Evolutionary conservation across 2,329 filamentous ascomycete species (phyloP).

Genomic region (Pseudocercospora cruenta): DNA sequence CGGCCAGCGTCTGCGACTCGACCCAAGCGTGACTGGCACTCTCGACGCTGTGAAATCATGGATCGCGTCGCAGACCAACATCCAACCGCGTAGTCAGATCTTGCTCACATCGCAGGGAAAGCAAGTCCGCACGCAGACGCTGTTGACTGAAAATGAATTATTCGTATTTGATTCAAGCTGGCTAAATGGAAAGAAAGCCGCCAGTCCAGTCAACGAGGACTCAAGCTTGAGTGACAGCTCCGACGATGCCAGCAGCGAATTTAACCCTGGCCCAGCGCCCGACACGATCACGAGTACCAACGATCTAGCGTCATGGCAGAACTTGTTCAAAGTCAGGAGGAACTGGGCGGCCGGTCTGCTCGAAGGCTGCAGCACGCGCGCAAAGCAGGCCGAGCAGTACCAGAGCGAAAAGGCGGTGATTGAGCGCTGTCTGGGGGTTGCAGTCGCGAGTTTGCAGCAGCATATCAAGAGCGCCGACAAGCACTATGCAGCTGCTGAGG

Average conservation of each 20-base stretch:
- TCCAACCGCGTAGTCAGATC: conserved; percentile 79
- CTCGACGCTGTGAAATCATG: conserved; percentile 84
- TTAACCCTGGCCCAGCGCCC: conserved; percentile 67
- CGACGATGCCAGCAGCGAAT: conserved; percentile 57
- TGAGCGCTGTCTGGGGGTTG: conserved; percentile 78
- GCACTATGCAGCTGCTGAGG: conserved; percentile 70
- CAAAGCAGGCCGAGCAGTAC: conserved; percentile 63
- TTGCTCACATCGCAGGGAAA: conserved; percentile 83
- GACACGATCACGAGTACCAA: conserved; percentile 80
- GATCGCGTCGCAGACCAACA: conserved; percentile 73
- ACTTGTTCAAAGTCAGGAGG: conserved; percentile 77
- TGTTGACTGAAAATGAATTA: conserved; percentile 85
- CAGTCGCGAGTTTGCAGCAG: conserved; percentile 79
- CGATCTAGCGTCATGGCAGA: conserved; percentile 84
- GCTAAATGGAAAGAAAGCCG: conserved; percentile 34
- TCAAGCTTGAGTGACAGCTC: conserved; percentile 38
- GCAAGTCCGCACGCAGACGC: conserved; percentile 77
- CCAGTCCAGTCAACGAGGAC: conserved; percentile 45
- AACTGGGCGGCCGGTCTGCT: conserved; percentile 76
- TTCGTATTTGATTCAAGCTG: conserved; percentile 84
- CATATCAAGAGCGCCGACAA: conserved; percentile 73
- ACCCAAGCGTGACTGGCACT: conserved; percentile 73
- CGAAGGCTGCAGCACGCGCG: conserved; percentile 69
- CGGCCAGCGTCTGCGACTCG: conserved; percentile 80
- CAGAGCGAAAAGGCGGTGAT: conserved; percentile 77